A percentile compares a stretch with the other conserved stretches of the same genome.
phyloP scores from a whole-genome alignment of 2,329 filamentous ascomycete genomes.

The Hirsutella thompsonii region DNA sequence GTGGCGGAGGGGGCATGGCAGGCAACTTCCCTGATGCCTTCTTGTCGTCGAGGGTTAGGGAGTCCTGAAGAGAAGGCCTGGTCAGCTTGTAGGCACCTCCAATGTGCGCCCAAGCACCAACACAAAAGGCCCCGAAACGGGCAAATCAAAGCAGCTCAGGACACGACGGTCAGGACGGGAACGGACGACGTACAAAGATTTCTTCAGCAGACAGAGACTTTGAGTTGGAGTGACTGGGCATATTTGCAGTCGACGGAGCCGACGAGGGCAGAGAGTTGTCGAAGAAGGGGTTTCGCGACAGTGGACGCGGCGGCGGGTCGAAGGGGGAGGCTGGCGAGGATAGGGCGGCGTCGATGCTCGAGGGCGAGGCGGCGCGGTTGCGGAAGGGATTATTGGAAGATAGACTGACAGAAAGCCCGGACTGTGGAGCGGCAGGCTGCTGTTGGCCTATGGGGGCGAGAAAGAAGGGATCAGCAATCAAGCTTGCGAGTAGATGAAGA shows the following conservation, averaged over 20 bases:
- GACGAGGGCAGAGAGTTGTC: slow-evolving; percentile 36
- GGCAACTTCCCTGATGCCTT: no score
- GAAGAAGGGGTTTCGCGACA: slow-evolving; percentile 67
- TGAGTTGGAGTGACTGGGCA: slow-evolving; percentile 33
- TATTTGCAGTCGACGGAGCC: slow-evolving; percentile 30
- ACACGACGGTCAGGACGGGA: no score
- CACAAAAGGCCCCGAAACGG: no score
- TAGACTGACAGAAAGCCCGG: slow-evolving; percentile 49
- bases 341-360: slow-evolving; percentile 19
- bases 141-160: no score
- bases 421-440: slow-evolving; percentile 3
- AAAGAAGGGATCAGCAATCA: no score
- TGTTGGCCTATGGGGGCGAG: slow-evolving; percentile 7
- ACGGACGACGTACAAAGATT: slow-evolving; percentile 55
- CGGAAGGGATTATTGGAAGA: slow-evolving; percentile 75
- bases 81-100: neutral
- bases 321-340: slow-evolving; percentile 39
- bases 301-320: slow-evolving; percentile 44
- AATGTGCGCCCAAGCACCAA: no score
- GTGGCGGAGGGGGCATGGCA: slow-evolving; percentile 23
- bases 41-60: slow-evolving; percentile 53
- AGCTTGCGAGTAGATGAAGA: slow-evolving; percentile 1
- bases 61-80: slow-evolving; percentile 38
- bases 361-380: slow-evolving; percentile 55
- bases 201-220: slow-evolving; percentile 48